Base-by-base conservation (phyloP, 148 eudicot genomes). In the Salicornia ramosissima region DNA sequence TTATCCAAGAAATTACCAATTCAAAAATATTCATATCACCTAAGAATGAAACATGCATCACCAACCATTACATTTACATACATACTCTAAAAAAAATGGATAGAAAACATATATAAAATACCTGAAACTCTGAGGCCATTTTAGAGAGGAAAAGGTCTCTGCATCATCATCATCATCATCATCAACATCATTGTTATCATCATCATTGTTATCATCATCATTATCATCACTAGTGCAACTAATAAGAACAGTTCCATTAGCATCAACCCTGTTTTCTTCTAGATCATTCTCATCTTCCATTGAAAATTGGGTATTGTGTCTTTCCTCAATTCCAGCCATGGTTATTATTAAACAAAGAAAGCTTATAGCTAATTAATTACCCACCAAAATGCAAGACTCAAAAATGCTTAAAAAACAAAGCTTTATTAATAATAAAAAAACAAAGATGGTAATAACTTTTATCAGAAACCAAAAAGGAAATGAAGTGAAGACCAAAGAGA, bases 111-210 rank as follows among this genome's bases (percentile, higher is more conserved):
- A 50, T n/a, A n/a, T n/a, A 86, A n/a, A 10, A 5, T 60, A 77
- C 95, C 82, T 85, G 68, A 59, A 89, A 82, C 91, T 89, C 69
- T 77, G 95, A 46, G 95, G 95, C 95, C 95, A 89, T 66, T 77
- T 82, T n/a, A 78, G 85, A 65, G 87, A 83, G 31, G 49, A 16
- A 39, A 82, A 85, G 39, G 74, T 64, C 4, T 60, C 75, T 57
- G 6, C 73, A 52, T 15, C 55, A 14, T 13, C 69, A 63, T 67
- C 75, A 14, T 59, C 80, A 62, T 65, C 80, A 53, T 4, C 70
- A 68, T 34, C 49, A 11, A 22, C 64, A 39, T 50, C 79, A 29
- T 50, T 68, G 33, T 68, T 73, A 54, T 36, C 36, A 57, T 42
- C 72, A 58, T 63, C 34, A 51, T 47, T 72, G 30, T 78, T 60